Base-by-base conservation (phyloP, 169 alveolate genomes). In the Babesia caballi region DNA sequence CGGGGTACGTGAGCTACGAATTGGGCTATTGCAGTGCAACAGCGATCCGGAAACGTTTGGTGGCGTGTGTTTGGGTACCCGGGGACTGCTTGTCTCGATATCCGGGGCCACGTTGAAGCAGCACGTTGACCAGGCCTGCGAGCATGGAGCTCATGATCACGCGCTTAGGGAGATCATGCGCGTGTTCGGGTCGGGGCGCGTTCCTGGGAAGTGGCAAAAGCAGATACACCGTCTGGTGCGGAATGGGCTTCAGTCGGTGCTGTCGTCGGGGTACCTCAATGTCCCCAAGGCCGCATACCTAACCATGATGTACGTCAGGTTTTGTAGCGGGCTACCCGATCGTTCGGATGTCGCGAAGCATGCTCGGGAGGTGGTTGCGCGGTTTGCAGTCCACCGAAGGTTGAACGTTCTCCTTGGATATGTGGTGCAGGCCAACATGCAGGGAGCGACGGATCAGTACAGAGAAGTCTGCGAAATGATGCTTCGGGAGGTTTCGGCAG, bases 391-490 rank as follows among this genome's bases (percentile, higher is more conserved):
- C 9, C 51, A 63, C 61, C 7, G 32, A 14, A 63, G 73, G 30
- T 47, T 63, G 21, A 63, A 63, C 35, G 38, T 63, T 25, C 49
- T 63, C 4, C 60, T 63, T 17, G 73, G 73, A 3, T 47, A 63
- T 28, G 28, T 63, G 32, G 47, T 49, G 19, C 73, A 27, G 19
- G 38, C 36, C 4, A 9, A 28, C 1, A 27, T 63, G 73, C 6
- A 5, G 19, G 11, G 32, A 0, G 40, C 11, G n/a, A 63, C 36
- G 35, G 41, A 47, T 14, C 21, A 30, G 5, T 25, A 47, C 54
- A 11, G 17, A 2, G 33, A 0, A 2, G 35, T 63, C 1, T 23
- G 30, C 35, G 30, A 32, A 4, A 21, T 63, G 5, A 33, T 63
- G 23, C 12, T 9, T 1, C 4, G 19, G 8, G 19, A 17, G 4